phyloP scores from a whole-genome alignment of 2,329 filamentous ascomycete genomes.

The Fusarium aywerte region DNA sequence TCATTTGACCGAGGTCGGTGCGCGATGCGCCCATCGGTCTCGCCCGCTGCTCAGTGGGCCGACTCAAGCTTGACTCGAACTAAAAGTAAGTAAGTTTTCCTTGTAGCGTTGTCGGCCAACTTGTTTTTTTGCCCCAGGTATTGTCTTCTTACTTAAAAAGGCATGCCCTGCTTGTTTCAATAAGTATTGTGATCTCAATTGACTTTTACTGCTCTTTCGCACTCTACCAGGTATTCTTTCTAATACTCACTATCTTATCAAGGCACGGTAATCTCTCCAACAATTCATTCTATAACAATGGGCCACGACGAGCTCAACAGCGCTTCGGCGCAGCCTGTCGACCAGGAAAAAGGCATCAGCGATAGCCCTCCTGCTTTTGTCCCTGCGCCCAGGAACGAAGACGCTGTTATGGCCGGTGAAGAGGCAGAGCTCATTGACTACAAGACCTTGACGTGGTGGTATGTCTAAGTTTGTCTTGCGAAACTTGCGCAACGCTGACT shows the following conservation, averaged over 20 bases:
- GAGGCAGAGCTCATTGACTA: slow-evolving; percentile 50
- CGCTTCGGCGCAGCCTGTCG: neutral
- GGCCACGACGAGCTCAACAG: neutral
- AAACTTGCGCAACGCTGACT: neutral
- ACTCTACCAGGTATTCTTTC: neutral
- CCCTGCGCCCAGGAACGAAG: neutral
- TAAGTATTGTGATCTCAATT: neutral
- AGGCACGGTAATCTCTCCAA: neutral
- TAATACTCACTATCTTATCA: neutral
- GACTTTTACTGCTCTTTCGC: neutral
- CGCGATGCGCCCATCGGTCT: slow-evolving; percentile 24
- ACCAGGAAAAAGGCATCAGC: slow-evolving; percentile 20
- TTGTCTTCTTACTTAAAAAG: slow-evolving; percentile 7
- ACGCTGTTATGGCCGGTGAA: slow-evolving; percentile 15
- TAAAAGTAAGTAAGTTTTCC: neutral
- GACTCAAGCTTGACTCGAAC: slow-evolving; percentile 18
- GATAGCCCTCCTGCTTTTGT: neutral
- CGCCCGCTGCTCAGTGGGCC: slow-evolving; percentile 21
- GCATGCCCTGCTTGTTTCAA: neutral
- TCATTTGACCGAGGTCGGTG: slow-evolving; percentile 19
- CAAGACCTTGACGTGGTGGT: slow-evolving; percentile 55
- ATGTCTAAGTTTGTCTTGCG: slow-evolving; percentile 15
- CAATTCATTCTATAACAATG: neutral
- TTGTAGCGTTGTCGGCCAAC: slow-evolving; percentile 22
- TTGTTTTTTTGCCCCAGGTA: slow-evolving; percentile 4